Evolutionary conservation across 2,329 filamentous ascomycete species (phyloP).

Genomic region (Arachnomyces sp.): DNA sequence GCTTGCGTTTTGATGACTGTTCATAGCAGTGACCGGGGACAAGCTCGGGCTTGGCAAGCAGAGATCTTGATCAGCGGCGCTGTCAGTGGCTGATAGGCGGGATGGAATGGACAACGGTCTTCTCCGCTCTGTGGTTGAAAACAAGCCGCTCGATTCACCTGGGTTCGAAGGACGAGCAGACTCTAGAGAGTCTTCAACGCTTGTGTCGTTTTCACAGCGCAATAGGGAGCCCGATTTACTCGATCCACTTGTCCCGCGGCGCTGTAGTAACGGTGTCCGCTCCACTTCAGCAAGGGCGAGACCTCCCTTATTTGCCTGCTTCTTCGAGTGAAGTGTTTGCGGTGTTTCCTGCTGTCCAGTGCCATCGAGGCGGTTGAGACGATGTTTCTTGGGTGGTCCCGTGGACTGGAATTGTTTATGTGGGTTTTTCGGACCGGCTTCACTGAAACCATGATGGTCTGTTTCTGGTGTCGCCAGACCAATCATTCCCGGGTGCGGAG

Average conservation of each 20-base stretch:
- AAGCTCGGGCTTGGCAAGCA: constrained; percentile 91
- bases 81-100: constrained; percentile 52
- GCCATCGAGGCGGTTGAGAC: constrained; percentile 7
- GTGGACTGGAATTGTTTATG: no score
- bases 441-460: constrained; percentile 24
- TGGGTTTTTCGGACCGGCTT: constrained; percentile 11
- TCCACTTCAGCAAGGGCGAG: constrained; percentile 11
- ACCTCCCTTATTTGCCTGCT: constrained; percentile 13
- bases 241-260: constrained; percentile 9
- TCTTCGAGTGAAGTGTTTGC: constrained; percentile 11
- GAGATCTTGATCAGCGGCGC: constrained; percentile 71
- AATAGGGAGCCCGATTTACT: constrained; percentile 4
- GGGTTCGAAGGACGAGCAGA: constrained; percentile 16
- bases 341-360: constrained; percentile 17
- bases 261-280: constrained; percentile 12
- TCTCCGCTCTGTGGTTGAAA: constrained; percentile 7
- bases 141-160: background rate
- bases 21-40: constrained; percentile 80
- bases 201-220: constrained; percentile 6
- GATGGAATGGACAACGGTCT: constrained; percentile 16
- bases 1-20: constrained; percentile 38
- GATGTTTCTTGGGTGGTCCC: no score
- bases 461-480: constrained; percentile 36
- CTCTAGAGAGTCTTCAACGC: constrained; percentile 9
- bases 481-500: constrained; percentile 22